Evolutionary conservation across 1,284 basidiomycete genomes (phyloP), one percentile per base, ranked within the genome.

Genomic region (Tilletia setariae): DNA sequence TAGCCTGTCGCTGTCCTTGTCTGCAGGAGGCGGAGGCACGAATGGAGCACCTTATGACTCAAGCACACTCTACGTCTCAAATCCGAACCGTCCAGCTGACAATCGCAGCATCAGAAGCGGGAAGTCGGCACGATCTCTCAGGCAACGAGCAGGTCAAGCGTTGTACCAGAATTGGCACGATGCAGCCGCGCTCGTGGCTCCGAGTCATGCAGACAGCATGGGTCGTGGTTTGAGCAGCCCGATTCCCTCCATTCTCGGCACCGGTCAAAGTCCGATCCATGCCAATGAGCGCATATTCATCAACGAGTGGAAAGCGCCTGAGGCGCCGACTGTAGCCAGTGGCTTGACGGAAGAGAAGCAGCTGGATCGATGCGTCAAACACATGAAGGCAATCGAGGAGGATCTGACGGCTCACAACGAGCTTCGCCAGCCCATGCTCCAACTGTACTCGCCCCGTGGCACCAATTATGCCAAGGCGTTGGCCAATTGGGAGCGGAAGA

Each of bases 271-370:
- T 7, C 49, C 25, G n/a, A 51, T 47, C 35, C 61, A 64, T 40
- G 83, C 85, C 2, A 73, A 79, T 61, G 93, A 96, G 75, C 86
- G 90, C 77, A 88, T 88, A n/a, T 87, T 86, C 78, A 89, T 98
- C 83, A 91, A 90, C 80, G 96, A 98, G 66, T 98, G 96, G 96
- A 93, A 92, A 79, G 86, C 90, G 1, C 94, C 95, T 0, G 86
- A 90, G 74, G 88, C 91, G 1, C 91, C 94, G 1, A 88, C 89
- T 23, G 88, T 94, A 44, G 85, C 91, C 2, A 95, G 92, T 76
- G 86, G 86, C n/a, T 89, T 97, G 63, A 90, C 92, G 74, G 95
- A 98, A 82, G 94, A 97, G 84, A 85, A 88, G 3, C 95, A 98
- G 82, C 64, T 75, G 4, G 47, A 63, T 6, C 56, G 75, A 0